Base-by-base conservation (phyloP, 306 rosid species). In the Glycine soja region DNA sequence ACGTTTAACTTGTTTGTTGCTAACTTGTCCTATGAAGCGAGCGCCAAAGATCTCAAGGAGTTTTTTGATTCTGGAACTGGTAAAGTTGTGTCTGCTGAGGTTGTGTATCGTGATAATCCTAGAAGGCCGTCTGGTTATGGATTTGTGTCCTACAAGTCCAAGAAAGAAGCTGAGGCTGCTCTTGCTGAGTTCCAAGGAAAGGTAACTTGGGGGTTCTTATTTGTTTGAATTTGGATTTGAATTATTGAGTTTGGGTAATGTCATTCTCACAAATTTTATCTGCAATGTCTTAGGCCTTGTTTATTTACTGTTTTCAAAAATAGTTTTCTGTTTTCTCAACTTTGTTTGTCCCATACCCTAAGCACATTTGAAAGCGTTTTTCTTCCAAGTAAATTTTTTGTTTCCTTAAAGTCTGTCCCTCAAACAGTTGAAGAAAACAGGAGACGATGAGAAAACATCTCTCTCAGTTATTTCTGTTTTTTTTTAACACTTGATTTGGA, bases 81-180 rank as follows among this genome's bases (percentile, higher is more conserved):
- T 72, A 76, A 42, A 57, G 89, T 90, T 75, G 97, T 86, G 85
- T 88, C 90, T 16, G 92, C 97, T 4, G 90, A 89, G 70, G 80
- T 92, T 58, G 84, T 93, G 61, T 92, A 82, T 81, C 79, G 82
- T 68, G 93, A 88, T 32, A 89, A 88, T 88, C 99, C 97, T 0
- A 88, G 93, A 83, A 92, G 64, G 85, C 84, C 98, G 7, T 62
- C 93, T 50, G 98, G 98, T 38, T 93, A 92, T 90, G 99, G 97
- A 81, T 93, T 96, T 88, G 97, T 96, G 70, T 81, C 91, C 80
- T 96, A 85, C 91, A 93, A 88, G 80, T 65, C 92, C 73, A 93
- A 90, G 90, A 90, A 88, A 88, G 88, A 90, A 75, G 99, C 98
- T 7, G 89, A 88, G 10, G 91, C 85, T 54, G 97, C 98, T 63